phyloP scores from a whole-genome alignment of 2,329 filamentous ascomycete genomes.

The Botryotinia narcissicola region DNA sequence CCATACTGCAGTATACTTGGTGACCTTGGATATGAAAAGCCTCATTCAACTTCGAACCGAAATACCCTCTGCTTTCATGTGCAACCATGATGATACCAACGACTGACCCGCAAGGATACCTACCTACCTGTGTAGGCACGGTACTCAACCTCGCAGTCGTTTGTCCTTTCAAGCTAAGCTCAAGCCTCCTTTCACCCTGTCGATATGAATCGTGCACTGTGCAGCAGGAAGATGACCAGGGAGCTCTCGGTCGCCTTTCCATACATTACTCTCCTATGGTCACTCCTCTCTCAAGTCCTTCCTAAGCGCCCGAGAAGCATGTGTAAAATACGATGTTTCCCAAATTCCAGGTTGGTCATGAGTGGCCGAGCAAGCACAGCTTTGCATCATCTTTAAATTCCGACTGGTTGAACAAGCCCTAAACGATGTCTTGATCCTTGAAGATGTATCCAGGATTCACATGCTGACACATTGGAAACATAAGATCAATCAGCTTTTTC shows the following conservation, averaged over 20 bases:
- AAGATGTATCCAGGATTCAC: constrained; percentile 12
- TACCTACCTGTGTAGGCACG: constrained; percentile 1
- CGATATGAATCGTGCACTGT: constrained; percentile 7
- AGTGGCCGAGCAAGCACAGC: constrained; percentile 18
- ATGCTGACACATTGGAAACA: constrained; percentile 15
- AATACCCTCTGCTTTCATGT: background rate
- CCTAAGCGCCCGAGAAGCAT: constrained; percentile 15
- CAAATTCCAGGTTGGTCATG: constrained; percentile 5
- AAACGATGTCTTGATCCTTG: constrained; percentile 10
- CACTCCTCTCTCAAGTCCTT: background rate
- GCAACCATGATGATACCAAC: background rate
- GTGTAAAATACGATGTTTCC: constrained; percentile 6
- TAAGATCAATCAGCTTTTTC: constrained; percentile 15
- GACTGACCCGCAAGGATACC: constrained; percentile 1
- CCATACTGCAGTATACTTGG: background rate
- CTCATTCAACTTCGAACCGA: constrained; percentile 12
- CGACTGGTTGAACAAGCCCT: constrained; percentile 17
- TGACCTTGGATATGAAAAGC: constrained; percentile 1
- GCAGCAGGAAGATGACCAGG: background rate
- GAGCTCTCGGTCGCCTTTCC: constrained; percentile 14
- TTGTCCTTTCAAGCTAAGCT: background rate
- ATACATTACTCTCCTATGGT: background rate
- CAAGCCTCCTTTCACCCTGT: constrained; percentile 12
- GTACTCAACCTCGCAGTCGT: background rate
- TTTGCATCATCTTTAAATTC: background rate